phyloP scores from a whole-genome alignment of 2,329 filamentous ascomycete genomes.

The Plectosphaerella sp. region DNA sequence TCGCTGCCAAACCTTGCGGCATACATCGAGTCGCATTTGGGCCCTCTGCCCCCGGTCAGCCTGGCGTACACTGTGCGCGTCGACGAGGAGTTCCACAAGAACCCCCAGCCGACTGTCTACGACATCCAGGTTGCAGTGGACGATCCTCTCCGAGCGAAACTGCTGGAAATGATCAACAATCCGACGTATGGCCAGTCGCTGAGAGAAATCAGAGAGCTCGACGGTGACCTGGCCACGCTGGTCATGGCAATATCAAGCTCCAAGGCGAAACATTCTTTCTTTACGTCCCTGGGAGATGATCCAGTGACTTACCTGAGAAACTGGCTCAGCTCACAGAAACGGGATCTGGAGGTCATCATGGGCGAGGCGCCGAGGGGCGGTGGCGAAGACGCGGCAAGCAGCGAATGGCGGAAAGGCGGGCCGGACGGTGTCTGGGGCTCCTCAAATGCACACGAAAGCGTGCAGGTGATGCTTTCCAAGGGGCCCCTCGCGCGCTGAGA shows the following conservation, averaged over 20 bases:
- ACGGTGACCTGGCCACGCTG: constrained; percentile 80
- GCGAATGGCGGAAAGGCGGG: constrained; percentile 66
- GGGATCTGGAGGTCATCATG: constrained; percentile 82
- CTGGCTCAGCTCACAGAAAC: constrained; percentile 88
- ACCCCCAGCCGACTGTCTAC: constrained; percentile 78
- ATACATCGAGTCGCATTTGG: constrained; percentile 73
- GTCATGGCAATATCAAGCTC: constrained; percentile 79
- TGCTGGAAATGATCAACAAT: constrained; percentile 63
- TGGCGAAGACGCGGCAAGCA: constrained; percentile 48
- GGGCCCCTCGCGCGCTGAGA: constrained; percentile 25
- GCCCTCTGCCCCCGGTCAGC: constrained; percentile 73
- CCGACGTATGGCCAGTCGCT: constrained; percentile 67
- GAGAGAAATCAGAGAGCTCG: constrained; percentile 69
- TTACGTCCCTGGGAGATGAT: constrained; percentile 72
- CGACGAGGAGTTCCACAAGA: constrained; percentile 74
- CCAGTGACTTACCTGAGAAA: constrained; percentile 79
- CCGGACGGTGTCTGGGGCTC: constrained; percentile 51
- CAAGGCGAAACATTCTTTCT: constrained; percentile 88
- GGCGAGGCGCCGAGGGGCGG: constrained; percentile 71
- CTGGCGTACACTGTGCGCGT: constrained; percentile 92
- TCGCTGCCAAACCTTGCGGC: constrained; percentile 84
- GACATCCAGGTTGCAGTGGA: constrained; percentile 83
- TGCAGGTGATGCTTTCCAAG: constrained; percentile 55
- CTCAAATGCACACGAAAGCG: constrained; percentile 57
- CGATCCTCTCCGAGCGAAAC: constrained; percentile 69